Conservation (phyloP, 345 rosid genomes). For the Melaleuca quinquenervia region DNA sequence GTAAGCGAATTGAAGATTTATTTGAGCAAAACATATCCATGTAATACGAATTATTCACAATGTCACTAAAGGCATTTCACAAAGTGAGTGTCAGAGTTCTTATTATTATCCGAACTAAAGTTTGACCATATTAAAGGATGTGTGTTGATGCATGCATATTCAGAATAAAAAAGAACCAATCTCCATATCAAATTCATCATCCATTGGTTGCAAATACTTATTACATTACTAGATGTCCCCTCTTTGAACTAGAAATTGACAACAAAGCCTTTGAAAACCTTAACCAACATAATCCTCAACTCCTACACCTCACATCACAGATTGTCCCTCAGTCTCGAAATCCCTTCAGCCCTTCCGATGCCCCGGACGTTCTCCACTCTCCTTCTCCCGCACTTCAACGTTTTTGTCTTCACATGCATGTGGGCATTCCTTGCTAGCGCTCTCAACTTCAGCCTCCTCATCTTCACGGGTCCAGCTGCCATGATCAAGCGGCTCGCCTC, state of each 20-base stretch:
- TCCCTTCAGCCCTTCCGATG: not conserved
- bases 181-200: not conserved
- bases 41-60: too few species aligned
- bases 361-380: not conserved
- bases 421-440: not conserved
- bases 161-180: not conserved
- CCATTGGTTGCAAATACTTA: not conserved
- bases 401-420: not conserved
- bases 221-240: not conserved
- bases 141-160: not conserved
- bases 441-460: not conserved
- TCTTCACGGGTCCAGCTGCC: not conserved
- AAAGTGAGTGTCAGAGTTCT: too few species aligned
- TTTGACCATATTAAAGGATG: not conserved
- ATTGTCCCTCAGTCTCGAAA: not conserved
- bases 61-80: too few species aligned
- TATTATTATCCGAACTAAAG: not conserved
- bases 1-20: too few species aligned
- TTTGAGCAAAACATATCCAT: too few species aligned
- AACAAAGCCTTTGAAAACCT: not conserved
- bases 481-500: not conserved
- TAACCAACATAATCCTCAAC: not conserved
- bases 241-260: not conserved
- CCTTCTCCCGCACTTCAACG: not conserved
- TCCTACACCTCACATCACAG: not conserved